These are phyloP conservation scores for Nicotiana sylvestris DNA, from an alignment of 257 asterid species.

Conservation along the genomic window DNA sequence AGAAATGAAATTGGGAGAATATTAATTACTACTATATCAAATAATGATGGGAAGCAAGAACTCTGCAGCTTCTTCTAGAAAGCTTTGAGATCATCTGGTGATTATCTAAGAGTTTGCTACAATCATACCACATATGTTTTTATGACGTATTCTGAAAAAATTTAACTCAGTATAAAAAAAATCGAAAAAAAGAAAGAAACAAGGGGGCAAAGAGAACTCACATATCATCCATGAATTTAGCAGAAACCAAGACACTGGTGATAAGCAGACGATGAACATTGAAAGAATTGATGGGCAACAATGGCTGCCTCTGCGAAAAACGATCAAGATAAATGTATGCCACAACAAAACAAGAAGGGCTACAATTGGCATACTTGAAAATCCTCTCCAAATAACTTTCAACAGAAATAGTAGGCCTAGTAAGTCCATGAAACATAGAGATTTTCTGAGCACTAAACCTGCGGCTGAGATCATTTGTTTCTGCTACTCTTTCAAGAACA, in stretches of 20 bases:
- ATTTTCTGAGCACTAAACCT: constrained; percentile 15
- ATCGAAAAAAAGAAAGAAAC: not conserved
- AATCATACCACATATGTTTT: not conserved
- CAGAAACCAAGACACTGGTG: constrained; percentile 60
- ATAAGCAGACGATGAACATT: constrained; percentile 71
- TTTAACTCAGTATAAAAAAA: not conserved
- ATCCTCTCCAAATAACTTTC: constrained; percentile 57
- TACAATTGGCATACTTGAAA: constrained; percentile 69
- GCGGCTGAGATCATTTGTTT: constrained; percentile 32
- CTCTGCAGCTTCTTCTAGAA: not conserved
- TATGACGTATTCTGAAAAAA: not conserved
- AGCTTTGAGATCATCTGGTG: not conserved
- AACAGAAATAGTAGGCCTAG: constrained; percentile 49
- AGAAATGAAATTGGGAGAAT: too few relatives aligned
- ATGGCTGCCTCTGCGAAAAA: constrained; percentile 49
- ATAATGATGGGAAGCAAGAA: not conserved
- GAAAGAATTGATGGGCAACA: constrained; percentile 51
- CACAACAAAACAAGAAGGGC: constrained; percentile 55
- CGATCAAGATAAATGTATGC: constrained; percentile 75
- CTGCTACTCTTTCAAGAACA: constrained; percentile 42
- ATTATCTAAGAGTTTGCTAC: not conserved
- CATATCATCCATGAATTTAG: constrained; percentile 81
- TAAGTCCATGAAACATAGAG: constrained; percentile 53
- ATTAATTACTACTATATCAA: too few relatives aligned
- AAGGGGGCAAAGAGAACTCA: constrained; percentile 27